Evolutionary conservation across 1,284 basidiomycete genomes (phyloP).

Genomic region (Trametes pubescens): DNA sequence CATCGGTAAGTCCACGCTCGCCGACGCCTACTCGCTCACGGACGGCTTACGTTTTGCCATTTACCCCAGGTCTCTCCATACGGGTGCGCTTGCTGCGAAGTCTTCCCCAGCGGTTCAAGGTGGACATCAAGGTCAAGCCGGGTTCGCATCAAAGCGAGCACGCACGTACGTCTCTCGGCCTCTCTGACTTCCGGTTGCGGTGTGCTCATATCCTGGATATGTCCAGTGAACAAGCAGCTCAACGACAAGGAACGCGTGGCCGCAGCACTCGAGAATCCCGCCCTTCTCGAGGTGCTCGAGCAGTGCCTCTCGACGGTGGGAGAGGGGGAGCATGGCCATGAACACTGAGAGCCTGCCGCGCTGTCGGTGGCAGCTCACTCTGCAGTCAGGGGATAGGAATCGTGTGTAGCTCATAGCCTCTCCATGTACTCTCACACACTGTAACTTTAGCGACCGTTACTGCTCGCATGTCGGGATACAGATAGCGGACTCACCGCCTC

Average conservation of each 20-base stretch:
- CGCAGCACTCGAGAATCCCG: constrained; percentile 93
- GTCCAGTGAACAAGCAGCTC: constrained; percentile 94
- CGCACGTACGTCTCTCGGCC: constrained; percentile 61
- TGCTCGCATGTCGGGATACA: background rate
- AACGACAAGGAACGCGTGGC: constrained; percentile 99
- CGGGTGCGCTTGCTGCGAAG: constrained; percentile 91
- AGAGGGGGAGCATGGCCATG: background rate
- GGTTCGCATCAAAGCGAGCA: constrained; percentile 97
- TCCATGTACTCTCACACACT: constrained; percentile 26
- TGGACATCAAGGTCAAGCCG: constrained; percentile 93
- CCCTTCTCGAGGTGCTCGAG: constrained; percentile 89
- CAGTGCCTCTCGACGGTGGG: constrained; percentile 67
- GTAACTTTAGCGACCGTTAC: constrained; percentile 23
- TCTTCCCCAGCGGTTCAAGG: constrained; percentile 92
- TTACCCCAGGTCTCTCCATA: constrained; percentile 81
- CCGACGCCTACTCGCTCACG: too few species aligned
- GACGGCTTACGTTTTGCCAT: background rate
- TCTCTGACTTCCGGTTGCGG: background rate
- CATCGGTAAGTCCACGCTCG: constrained; percentile 74
- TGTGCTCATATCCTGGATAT: background rate
- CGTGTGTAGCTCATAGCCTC: constrained; percentile 21
- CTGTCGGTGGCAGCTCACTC: background rate
- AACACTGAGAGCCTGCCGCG: constrained; percentile 14
- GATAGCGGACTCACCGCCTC: background rate
- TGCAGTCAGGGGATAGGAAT: too few species aligned